Base-by-base conservation (phyloP, 2,329 filamentous ascomycete genomes). In the Trichoderma sp. region DNA sequence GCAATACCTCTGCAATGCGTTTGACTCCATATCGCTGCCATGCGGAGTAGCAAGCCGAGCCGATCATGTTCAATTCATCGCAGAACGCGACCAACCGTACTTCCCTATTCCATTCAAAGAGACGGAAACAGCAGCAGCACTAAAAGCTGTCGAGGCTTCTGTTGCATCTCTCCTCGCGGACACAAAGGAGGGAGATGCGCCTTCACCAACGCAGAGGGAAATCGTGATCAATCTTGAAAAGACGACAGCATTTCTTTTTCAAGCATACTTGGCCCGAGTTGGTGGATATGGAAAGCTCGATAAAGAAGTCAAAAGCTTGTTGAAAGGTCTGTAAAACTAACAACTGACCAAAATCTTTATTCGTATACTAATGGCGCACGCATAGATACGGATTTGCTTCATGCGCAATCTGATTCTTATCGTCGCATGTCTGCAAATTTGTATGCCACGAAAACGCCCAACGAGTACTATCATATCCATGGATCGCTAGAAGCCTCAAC, bases 381-480 rank as follows among this genome's bases (percentile, higher is more conserved):
- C 5, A 21, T 69, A 92, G 91, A 92, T 73, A 93, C 91, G 74
- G 91, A 93, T 78, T 79, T 93, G 27, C 81, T 92, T 5, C 81
- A 86, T 71, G 91, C 91, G 1, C 91, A 93, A 76, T 92, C 91
- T 2, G 87, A 89, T 71, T 81, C 87, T 7, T 93, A 93, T 75
- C 87, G 91, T 11, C 88, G 91, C 71, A 84, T 93, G 78, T 91
- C 91, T 13, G 91, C 91, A 16, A 92, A 92, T 71, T 79, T 93
- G 1, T 93, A 92, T 79, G 83, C 86, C 74, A 92, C 91, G 10
- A 89, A 87, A 76, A 84, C 83, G n/a, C 79, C 83, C 1, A 87
- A 86, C n/a, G 84, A 90, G 75, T 93, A 88, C 74, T 93, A 91
- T 75, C 91, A 93, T 74, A 90, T 93, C 31, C 91, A 93, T 76